Evolutionary conservation across 192 early-diverging fungal species (phyloP).

Genomic region (Dissophora ornata): DNA sequence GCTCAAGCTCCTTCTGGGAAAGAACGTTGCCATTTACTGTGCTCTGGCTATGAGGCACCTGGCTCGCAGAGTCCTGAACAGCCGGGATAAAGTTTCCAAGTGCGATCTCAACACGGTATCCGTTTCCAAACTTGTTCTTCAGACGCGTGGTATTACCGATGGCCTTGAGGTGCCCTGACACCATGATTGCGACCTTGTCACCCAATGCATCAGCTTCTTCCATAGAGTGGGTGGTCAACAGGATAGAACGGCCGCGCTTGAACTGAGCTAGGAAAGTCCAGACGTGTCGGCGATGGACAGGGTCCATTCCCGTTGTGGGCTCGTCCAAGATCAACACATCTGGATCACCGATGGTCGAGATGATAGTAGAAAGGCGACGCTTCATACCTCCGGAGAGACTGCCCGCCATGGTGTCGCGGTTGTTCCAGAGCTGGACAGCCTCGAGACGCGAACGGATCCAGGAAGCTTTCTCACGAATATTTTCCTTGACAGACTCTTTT

Average conservation of each 20-base stretch:
- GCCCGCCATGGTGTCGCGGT: conserved; percentile 68
- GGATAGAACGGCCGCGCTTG: conserved; percentile 75
- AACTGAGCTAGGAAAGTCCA: conserved; percentile 83
- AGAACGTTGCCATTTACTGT: too few species aligned
- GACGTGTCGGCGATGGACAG: conserved; percentile 82
- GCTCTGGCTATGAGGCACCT: too few species aligned
- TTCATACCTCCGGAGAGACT: conserved; percentile 83
- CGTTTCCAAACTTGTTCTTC: conserved; percentile 79
- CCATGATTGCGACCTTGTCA: conserved; percentile 74
- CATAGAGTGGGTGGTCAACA: conserved; percentile 81
- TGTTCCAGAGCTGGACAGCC: conserved; percentile 75
- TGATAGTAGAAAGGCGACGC: conserved; percentile 73
- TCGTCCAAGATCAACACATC: conserved; percentile 70
- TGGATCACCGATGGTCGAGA: conserved; percentile 82
- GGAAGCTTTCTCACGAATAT: conserved; percentile 35
- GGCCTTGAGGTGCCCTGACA: conserved; percentile 70
- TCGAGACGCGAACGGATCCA: conserved; percentile 63
- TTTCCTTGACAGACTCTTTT: conserved; percentile 66
- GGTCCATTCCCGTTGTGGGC: conserved; percentile 76
- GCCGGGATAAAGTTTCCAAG: conserved; percentile 49
- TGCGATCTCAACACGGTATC: conserved; percentile 78
- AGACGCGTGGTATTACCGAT: conserved; percentile 70
- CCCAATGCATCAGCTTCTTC: conserved; percentile 74
- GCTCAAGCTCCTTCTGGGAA: conserved; percentile 58
- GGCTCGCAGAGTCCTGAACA: conserved; percentile 2